These are phyloP conservation scores for Barbatosphaeria neglecta DNA, from an alignment of 495 filamentous ascomycete genomes.

Conservation along the genomic window DNA sequence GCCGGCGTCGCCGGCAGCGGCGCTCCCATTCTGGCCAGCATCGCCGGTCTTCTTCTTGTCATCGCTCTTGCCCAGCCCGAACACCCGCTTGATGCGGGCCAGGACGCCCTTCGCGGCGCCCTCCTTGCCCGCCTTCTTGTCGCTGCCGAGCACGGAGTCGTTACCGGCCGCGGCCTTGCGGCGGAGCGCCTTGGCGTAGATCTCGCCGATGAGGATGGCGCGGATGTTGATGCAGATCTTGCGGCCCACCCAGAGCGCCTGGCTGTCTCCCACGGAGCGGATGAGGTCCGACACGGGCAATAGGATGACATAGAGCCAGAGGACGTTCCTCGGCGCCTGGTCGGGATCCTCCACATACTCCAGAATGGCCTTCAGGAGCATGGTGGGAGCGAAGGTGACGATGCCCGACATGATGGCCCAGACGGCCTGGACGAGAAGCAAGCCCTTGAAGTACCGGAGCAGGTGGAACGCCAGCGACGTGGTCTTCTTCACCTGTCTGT, in stretches of 20 bases:
- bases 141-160: slow-evolving; percentile 53
- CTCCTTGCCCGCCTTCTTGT: slow-evolving; percentile 21
- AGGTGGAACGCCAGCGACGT: slow-evolving; percentile 71
- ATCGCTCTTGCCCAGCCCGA: slow-evolving; percentile 50
- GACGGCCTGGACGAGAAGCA: slow-evolving; percentile 61
- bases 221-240: slow-evolving; percentile 87
- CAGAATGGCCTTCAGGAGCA: slow-evolving; percentile 81
- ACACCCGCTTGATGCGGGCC: slow-evolving; percentile 31
- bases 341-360: slow-evolving; percentile 83
- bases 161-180: slow-evolving; percentile 72
- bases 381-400: slow-evolving; percentile 81
- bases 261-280: slow-evolving; percentile 68
- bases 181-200: slow-evolving; percentile 93
- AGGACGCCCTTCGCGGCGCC: slow-evolving; percentile 41
- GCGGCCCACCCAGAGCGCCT: slow-evolving; percentile 87
- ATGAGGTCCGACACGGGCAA: slow-evolving; percentile 69
- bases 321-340: slow-evolving; percentile 69
- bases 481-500: slow-evolving; percentile 77
- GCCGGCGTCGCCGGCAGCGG: slow-evolving; percentile 15
- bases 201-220: slow-evolving; percentile 92
- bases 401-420: slow-evolving; percentile 71
- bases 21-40: slow-evolving; percentile 4
- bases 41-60: slow-evolving; percentile 19
- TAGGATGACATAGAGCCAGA: slow-evolving; percentile 91
- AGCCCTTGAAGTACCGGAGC: slow-evolving; percentile 66